phyloP scores from a whole-genome alignment of 441 rosid species.

The Populus hybrid region DNA sequence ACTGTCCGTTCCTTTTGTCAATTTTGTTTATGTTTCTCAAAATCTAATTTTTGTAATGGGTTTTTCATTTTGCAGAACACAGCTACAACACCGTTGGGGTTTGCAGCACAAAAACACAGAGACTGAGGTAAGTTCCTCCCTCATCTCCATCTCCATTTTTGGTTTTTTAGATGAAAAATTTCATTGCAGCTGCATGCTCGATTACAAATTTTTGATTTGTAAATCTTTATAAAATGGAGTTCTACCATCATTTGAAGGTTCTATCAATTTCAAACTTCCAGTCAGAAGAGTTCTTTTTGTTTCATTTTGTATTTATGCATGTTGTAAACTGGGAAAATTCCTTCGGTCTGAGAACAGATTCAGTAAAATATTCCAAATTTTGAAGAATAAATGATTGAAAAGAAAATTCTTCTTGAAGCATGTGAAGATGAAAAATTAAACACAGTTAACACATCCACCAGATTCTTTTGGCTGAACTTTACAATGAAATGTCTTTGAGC shows the following conservation, averaged over 20 bases:
- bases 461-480: background rate
- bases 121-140: too few species aligned
- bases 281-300: background rate
- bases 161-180: too few species aligned
- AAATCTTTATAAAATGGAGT: background rate
- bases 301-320: background rate
- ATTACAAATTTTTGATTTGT: too few species aligned
- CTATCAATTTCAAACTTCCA: background rate
- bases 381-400: background rate
- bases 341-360: background rate
- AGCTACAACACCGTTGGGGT: too few species aligned
- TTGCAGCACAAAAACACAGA: too few species aligned
- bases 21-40: too few species aligned
- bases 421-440: background rate
- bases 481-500: background rate
- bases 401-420: background rate
- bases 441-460: background rate
- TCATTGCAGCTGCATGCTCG: too few species aligned
- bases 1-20: too few species aligned
- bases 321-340: background rate
- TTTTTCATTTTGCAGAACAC: too few species aligned
- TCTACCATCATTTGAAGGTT: background rate
- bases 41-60: too few species aligned
- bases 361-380: background rate
- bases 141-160: too few species aligned